These are phyloP conservation scores for Galeopsis tetrahit DNA, from an alignment of 257 asterid genomes.

Conservation along the genomic window DNA sequence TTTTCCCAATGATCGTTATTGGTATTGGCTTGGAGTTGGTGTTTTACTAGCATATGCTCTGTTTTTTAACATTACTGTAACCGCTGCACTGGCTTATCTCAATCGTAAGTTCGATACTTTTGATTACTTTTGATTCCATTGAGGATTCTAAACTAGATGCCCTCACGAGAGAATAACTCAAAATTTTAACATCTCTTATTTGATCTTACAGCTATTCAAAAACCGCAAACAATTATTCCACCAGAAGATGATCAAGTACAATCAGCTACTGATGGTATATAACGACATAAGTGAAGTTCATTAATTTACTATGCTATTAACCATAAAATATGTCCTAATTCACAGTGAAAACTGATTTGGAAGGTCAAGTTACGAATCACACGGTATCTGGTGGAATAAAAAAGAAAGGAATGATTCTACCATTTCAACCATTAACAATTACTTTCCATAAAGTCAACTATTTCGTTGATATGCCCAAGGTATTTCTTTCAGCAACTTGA, in stretches of 20 bases:
- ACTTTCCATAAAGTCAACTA: slow-evolving; percentile 84
- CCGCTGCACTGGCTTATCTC: slow-evolving; percentile 65
- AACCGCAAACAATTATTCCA: slow-evolving; percentile 62
- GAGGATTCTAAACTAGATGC: not conserved
- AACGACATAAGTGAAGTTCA: slow-evolving; percentile 27
- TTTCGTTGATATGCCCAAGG: slow-evolving; percentile 94
- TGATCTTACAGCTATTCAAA: slow-evolving; percentile 58
- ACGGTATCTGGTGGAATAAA: slow-evolving; percentile 29
- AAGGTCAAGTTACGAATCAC: slow-evolving; percentile 42
- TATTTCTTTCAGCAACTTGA: slow-evolving; percentile 33
- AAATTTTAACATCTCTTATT: slow-evolving; percentile 16
- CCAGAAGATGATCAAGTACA: slow-evolving; percentile 43
- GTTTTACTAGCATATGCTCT: slow-evolving; percentile 63
- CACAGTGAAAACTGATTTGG: slow-evolving; percentile 31
- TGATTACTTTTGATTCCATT: slow-evolving; percentile 12
- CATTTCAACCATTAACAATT: slow-evolving; percentile 83
- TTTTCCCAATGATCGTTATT: slow-evolving; percentile 55
- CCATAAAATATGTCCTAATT: slow-evolving; percentile 16
- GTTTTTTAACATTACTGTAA: slow-evolving; percentile 65
- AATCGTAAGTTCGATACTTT: slow-evolving; percentile 59
- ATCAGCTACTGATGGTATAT: slow-evolving; percentile 42
- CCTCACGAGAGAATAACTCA: not conserved
- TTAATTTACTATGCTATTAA: slow-evolving; percentile 5
- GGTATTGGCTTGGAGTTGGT: slow-evolving; percentile 92
- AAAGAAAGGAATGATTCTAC: slow-evolving; percentile 89